Evolutionary conservation across 345 rosid genomes (phyloP), one percentile per base, ranked within the genome.

Genomic region (Eucalyptus polybractea): DNA sequence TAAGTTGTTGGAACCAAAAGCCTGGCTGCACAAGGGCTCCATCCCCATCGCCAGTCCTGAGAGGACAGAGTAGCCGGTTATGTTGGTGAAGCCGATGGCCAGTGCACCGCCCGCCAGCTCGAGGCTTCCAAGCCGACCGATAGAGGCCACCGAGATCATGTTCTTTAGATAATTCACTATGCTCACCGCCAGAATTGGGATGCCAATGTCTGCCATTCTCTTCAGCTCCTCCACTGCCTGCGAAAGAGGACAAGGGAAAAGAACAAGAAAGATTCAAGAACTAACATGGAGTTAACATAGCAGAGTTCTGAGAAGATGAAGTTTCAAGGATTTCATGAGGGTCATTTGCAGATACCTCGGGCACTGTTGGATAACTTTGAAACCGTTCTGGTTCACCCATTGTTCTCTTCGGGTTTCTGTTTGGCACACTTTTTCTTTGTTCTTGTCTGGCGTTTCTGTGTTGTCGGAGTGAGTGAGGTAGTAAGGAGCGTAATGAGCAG

Each of bases 91-190:
- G 40, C 99, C 99, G 25, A 97, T 92, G 51, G 99, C 98, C 65
- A 97, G 91, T 8, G 99, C 96, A 24, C 99, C 99, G 5, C 98
- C 98, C 2, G 99, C 99, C 3, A 97, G 97, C 92, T 97, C 99
- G 4, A 97, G 95, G 86, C 96, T 95, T 58, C 99, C 99, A 6
- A 97, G 93, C 17, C 95, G 94, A 37, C 99, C 99, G 97, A 97
- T 94, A 94, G 95, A 97, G 45, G 94, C 93, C 27, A 97, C 98
- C 37, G 94, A 90, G n/a, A 95, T 80, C 97, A 96, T 95, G 95
- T 93, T 96, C 88, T 94, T 97, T 31, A 96, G 91, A 90, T 97
- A 97, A 88, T 93, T 90, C 87, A 94, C 90, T 91, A 97, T 50
- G 93, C 98, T 93, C 93, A 96, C 95, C 87, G 97, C 96, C 27